A percentile compares a stretch with the other conserved stretches of the same genome.
Conservation (phyloP, 148 eudicot genomes). For the Arbutus unedo region DNA sequence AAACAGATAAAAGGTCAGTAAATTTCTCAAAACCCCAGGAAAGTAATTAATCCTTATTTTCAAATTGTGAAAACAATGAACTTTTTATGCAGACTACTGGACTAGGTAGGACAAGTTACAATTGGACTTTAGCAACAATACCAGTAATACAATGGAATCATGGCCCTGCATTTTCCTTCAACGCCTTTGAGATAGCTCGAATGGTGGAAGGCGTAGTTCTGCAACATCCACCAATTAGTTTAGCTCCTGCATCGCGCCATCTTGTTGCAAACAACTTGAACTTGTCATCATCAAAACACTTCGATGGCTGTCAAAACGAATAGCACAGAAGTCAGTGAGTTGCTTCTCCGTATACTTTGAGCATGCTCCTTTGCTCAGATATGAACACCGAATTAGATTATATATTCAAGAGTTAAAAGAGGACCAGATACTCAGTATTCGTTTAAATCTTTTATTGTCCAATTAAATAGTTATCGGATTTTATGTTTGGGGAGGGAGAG, state of each 20-base stretch:
- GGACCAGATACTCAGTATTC: no score
- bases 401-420: no score
- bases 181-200: slow-evolving; percentile 46
- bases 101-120: not conserved
- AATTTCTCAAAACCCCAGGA: no score
- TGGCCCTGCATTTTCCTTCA: slow-evolving; percentile 29
- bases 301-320: slow-evolving; percentile 53
- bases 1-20: no score
- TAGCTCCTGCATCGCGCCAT: slow-evolving; percentile 84
- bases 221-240: slow-evolving; percentile 85
- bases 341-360: not conserved
- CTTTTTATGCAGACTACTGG: not conserved
- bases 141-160: slow-evolving; percentile 1
- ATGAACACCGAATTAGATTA: no score
- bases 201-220: slow-evolving; percentile 72
- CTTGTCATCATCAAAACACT: slow-evolving; percentile 60
- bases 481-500: not conserved
- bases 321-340: not conserved
- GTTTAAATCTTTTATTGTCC: no score
- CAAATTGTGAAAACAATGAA: no score
- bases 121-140: not conserved
- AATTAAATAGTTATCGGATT: not conserved
- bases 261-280: slow-evolving; percentile 46
- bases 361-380: no score
- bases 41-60: no score